phyloP scores from a whole-genome alignment of 225 moss, liverwort and hornwort species.

The Physcomitrellopsis africana region DNA sequence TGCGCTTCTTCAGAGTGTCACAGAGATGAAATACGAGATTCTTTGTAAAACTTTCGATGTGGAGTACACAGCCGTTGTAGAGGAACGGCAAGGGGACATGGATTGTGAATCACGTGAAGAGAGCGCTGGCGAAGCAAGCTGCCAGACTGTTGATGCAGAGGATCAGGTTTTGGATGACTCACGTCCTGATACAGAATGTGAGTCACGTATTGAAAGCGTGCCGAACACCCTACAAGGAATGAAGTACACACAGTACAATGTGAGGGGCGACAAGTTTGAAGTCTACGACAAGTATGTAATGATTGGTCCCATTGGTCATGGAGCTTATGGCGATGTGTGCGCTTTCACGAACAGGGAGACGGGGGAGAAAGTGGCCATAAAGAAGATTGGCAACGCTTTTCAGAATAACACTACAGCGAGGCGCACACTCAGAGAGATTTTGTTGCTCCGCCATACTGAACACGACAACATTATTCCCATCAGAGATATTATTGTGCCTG shows the following conservation, averaged over 20 bases:
- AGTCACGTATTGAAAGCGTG: slow-evolving; percentile 40
- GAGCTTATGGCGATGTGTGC: slow-evolving; percentile 70
- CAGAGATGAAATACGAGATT: slow-evolving; percentile 82
- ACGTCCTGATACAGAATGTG: slow-evolving; percentile 49
- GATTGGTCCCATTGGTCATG: slow-evolving; percentile 58
- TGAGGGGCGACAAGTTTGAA: slow-evolving; percentile 60
- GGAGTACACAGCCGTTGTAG: slow-evolving; percentile 57
- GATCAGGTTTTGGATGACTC: slow-evolving; percentile 37
- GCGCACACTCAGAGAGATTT: slow-evolving; percentile 61
- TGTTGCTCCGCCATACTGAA: slow-evolving; percentile 60
- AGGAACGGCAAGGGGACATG: slow-evolving; percentile 43
- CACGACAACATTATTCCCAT: slow-evolving; percentile 71
- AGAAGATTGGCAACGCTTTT: slow-evolving; percentile 66
- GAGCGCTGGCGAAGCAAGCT: slow-evolving; percentile 44
- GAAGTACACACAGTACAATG: slow-evolving; percentile 57
- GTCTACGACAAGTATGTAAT: slow-evolving; percentile 66
- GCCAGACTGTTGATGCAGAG: slow-evolving; percentile 55
- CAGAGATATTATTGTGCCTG: slow-evolving; percentile 59
- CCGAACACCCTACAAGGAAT: slow-evolving; percentile 25
- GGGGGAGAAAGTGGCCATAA: slow-evolving; percentile 66
- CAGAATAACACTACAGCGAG: slow-evolving; percentile 64
- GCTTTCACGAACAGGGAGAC: slow-evolving; percentile 63
- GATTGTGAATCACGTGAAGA: slow-evolving; percentile 54
- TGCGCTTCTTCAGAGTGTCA: slow-evolving; percentile 57
- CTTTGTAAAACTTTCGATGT: slow-evolving; percentile 79